Evolutionary conservation across 2,329 filamentous ascomycete genomes (phyloP).

Genomic region (Diaporthe eres): DNA sequence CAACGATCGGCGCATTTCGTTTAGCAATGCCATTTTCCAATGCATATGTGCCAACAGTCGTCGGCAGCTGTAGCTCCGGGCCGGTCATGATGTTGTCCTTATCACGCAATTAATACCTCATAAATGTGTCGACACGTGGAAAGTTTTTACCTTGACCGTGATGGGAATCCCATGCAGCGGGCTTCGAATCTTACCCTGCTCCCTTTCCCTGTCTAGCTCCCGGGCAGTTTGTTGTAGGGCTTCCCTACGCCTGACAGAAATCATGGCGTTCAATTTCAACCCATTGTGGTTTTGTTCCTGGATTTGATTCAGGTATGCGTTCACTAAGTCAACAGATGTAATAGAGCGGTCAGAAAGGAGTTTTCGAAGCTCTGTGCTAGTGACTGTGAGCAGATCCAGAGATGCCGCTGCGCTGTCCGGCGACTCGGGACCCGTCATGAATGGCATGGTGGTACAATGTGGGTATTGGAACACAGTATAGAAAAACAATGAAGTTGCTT

Average conservation of each 20-base stretch:
- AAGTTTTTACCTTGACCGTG: not conserved
- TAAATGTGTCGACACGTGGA: not conserved
- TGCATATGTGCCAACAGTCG: not conserved
- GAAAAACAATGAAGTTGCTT: not conserved
- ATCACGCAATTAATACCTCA: not conserved
- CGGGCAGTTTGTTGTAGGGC: not conserved
- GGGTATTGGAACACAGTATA: not conserved
- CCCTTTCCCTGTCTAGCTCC: not conserved
- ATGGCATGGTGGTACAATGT: not conserved
- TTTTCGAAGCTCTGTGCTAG: not conserved
- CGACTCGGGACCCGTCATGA: not conserved
- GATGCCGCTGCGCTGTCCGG: not conserved
- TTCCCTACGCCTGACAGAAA: not conserved
- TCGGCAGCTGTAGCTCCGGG: not conserved
- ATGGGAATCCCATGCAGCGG: not conserved
- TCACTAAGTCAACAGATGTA: not conserved
- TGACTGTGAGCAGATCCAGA: not conserved
- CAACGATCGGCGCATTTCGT: not conserved
- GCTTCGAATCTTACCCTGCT: not conserved
- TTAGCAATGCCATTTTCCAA: not conserved
- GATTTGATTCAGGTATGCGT: not conserved
- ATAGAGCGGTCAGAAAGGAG: not conserved
- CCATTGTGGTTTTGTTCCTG: not conserved
- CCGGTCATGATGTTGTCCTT: slow-evolving; percentile 6
- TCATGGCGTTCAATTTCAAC: not conserved